These are phyloP conservation scores for Lophiostoma macrostomum DNA, from an alignment of 495 filamentous ascomycete species.

Conservation along the genomic window DNA sequence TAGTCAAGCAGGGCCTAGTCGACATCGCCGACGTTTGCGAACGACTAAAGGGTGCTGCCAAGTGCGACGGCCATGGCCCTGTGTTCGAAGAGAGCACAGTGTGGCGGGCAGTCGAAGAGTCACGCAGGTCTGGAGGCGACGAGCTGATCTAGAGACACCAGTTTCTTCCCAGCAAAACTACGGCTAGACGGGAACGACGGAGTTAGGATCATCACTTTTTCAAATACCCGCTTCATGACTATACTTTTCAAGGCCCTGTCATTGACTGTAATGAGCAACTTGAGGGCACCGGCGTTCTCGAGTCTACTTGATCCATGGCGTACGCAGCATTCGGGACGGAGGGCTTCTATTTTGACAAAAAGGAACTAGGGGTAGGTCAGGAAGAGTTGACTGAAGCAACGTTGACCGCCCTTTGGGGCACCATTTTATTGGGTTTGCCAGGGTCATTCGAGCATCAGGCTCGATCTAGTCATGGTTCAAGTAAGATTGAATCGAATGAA, in stretches of 20 bases:
- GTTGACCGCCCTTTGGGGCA: too few relatives aligned
- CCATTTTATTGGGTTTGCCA: too few relatives aligned
- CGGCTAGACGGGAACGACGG: background rate
- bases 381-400: too few relatives aligned
- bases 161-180: background rate
- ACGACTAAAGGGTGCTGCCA: conserved; percentile 67
- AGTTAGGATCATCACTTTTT: conserved; percentile 9
- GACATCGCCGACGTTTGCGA: conserved; percentile 79
- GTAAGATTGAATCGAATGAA: too few relatives aligned
- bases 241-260: background rate
- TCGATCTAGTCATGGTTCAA: too few relatives aligned
- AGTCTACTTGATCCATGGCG: too few relatives aligned
- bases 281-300: too few relatives aligned
- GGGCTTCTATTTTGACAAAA: too few relatives aligned
- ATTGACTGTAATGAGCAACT: too few relatives aligned
- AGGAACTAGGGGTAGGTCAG: too few relatives aligned
- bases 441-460: too few relatives aligned
- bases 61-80: conserved; percentile 87
- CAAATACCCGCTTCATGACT: conserved; percentile 23
- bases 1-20: conserved; percentile 77
- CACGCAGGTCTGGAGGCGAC: conserved; percentile 44
- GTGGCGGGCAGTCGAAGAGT: conserved; percentile 70
- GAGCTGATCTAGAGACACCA: conserved; percentile 43
- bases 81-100: conserved; percentile 81
- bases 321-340: too few relatives aligned